A percentile compares a stretch with the other conserved stretches of the same genome.
Conservation (phyloP, 352 stramenopile species). For the Phytophthora rubi region DNA sequence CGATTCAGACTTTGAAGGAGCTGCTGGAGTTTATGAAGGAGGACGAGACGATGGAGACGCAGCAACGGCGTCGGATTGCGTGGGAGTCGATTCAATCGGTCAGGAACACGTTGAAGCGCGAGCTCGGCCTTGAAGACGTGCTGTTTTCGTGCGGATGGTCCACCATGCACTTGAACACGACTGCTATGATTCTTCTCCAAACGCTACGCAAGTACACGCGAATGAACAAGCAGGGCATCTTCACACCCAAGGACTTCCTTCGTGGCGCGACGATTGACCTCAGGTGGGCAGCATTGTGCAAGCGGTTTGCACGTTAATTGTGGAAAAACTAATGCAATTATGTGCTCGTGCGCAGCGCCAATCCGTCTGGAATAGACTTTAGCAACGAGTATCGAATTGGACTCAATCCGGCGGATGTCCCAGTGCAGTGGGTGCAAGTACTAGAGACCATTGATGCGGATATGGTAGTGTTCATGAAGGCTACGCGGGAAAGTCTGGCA, state of each 20-base stretch:
- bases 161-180: conserved; percentile 65
- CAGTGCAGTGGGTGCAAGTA: conserved; percentile 70
- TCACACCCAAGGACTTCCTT: conserved; percentile 46
- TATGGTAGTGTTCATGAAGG: conserved; percentile 60
- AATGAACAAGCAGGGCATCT: conserved; percentile 45
- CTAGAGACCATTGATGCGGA: conserved; percentile 54
- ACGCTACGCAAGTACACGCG: conserved; percentile 56
- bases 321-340: not conserved
- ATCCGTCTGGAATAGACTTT: conserved; percentile 61
- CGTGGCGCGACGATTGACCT: conserved; percentile 47
- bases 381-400: conserved; percentile 63
- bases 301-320: not conserved
- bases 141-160: conserved; percentile 64
- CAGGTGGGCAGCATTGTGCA: conserved; percentile 31
- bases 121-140: conserved; percentile 59
- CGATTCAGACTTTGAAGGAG: conserved; percentile 45
- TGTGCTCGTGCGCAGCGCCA: conserved; percentile 34
- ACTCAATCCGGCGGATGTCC: conserved; percentile 67
- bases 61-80: conserved; percentile 50
- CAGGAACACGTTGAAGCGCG: conserved; percentile 51
- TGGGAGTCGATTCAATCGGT: conserved; percentile 67
- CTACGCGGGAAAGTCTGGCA: conserved; percentile 38
- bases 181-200: conserved; percentile 63
- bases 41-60: conserved; percentile 38
- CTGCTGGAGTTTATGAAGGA: conserved; percentile 53